Evolutionary conservation across 2,329 filamentous ascomycete species (phyloP), one percentile per base, ranked within the genome.

Genomic region (Botryotinia calthae): DNA sequence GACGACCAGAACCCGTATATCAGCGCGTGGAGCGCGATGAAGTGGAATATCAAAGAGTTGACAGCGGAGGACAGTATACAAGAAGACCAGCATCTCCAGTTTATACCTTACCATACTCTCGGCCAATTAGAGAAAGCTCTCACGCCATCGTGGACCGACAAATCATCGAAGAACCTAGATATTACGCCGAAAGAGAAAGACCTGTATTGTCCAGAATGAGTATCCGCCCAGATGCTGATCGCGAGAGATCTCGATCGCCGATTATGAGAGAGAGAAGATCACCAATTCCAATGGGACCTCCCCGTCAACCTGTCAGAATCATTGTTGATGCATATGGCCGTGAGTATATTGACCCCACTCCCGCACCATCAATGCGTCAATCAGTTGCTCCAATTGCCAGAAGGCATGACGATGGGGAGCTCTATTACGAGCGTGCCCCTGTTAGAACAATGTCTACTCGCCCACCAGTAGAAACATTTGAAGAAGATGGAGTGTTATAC

Each of bases 271-370:
- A 86, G 75, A 79, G 83, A 76, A 79, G 83, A 76, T 79, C 85
- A 25, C 83, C 86, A 46, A 83, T 84, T 51, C 31, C 76, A n/a
- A 85, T 88, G 83, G 83, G 83, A 2, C 85, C 85, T 64, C 85
- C 84, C 48, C 80, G 81, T 59, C 84, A 84, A 64, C 78, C 87
- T 63, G 85, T 90, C 72, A 89, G 91, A 74, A 91, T 97, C 75
- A 86, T 97, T 48, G 86, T 97, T 71, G 95, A 98, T 82, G 89
- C 93, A 75, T 93, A 90, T 81, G 94, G 94, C 58, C 93, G 93
- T 80, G 90, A 93, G 80, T 98, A 95, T 82, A 88, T 88, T 74
- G 88, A 90, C 77, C 87, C 88, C 40, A 78, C 82, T 16, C 85
- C 84, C 65, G 77, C 81, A 37, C 77, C 84, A 34, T 75, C 84